Percentiles rank a stretch among this genome's conserved stretches.
Conservation (phyloP, 2,329 filamentous ascomycete genomes). For the Cladorrhinum sp. region DNA sequence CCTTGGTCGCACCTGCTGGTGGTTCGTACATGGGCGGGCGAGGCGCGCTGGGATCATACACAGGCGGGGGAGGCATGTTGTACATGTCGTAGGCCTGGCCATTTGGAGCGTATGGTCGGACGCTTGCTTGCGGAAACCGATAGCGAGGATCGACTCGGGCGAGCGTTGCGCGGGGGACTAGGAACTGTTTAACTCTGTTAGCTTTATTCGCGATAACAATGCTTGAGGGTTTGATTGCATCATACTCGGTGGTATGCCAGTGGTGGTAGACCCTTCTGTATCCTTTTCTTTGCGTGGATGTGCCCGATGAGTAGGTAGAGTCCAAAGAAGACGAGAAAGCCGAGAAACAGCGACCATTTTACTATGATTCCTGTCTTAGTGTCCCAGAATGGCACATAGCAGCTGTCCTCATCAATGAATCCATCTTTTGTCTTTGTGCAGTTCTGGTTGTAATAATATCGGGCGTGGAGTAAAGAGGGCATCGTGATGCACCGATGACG, state of each 20-base stretch:
- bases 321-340: slow-evolving; percentile 56
- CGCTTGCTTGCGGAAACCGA: slow-evolving; percentile 42
- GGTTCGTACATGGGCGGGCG: slow-evolving; percentile 55
- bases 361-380: slow-evolving; percentile 60
- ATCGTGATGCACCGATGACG: slow-evolving; percentile 14
- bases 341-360: slow-evolving; percentile 68
- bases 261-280: slow-evolving; percentile 63
- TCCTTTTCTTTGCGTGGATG: slow-evolving; percentile 64
- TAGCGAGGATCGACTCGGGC: slow-evolving; percentile 49
- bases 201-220: not conserved
- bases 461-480: slow-evolving; percentile 13
- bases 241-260: slow-evolving; percentile 68
- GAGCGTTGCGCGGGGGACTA: slow-evolving; percentile 47
- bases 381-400: slow-evolving; percentile 38
- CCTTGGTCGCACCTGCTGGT: slow-evolving; percentile 45
- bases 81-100: slow-evolving; percentile 47
- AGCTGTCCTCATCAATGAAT: slow-evolving; percentile 31
- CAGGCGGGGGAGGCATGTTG: slow-evolving; percentile 51
- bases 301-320: slow-evolving; percentile 66
- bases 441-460: slow-evolving; percentile 10
- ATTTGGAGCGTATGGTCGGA: slow-evolving; percentile 39
- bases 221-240: not conserved
- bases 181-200: slow-evolving; percentile 40
- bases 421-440: slow-evolving; percentile 25
- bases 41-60: slow-evolving; percentile 53